Percentiles rank a stretch among this genome's conserved stretches.
Evolutionary conservation across 495 filamentous ascomycete species (phyloP).

Genomic region (Letharia lupina): DNA sequence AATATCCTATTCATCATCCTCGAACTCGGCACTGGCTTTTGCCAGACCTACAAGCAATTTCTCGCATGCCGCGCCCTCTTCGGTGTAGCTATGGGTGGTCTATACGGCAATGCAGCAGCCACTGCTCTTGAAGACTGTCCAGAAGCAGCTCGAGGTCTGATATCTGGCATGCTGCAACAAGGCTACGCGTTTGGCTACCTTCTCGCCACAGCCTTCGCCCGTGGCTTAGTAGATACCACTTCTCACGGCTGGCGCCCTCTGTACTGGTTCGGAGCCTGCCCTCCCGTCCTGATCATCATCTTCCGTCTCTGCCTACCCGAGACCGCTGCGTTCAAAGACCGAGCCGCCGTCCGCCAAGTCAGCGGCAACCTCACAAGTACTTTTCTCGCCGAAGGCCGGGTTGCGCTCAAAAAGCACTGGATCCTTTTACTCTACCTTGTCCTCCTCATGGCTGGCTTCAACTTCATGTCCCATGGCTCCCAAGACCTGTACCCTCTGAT

Average conservation of each 20-base stretch:
- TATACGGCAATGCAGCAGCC: constrained; percentile 81
- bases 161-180: constrained; percentile 79
- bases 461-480: constrained; percentile 89
- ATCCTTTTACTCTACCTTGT: constrained; percentile 70
- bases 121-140: constrained; percentile 84
- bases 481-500: constrained; percentile 89
- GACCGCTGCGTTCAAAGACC: constrained; percentile 57
- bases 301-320: constrained; percentile 72
- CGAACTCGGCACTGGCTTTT: constrained; percentile 75
- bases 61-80: constrained; percentile 76
- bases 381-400: constrained; percentile 67
- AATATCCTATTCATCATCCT: constrained; percentile 73
- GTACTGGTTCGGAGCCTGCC: constrained; percentile 79
- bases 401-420: constrained; percentile 72
- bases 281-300: constrained; percentile 70
- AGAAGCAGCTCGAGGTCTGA: constrained; percentile 59
- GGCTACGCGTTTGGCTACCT: constrained; percentile 87
- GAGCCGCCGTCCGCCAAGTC: constrained; percentile 50
- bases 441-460: constrained; percentile 82
- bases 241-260: constrained; percentile 70
- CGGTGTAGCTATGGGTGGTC: constrained; percentile 80
- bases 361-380: constrained; percentile 45
- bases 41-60: constrained; percentile 67
- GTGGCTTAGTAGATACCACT: constrained; percentile 63
- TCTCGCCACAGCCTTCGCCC: constrained; percentile 67